Percentiles rank a stretch among this genome's conserved stretches.
These are phyloP conservation scores for Cladosporium oxysporum DNA, from an alignment of 2,329 filamentous ascomycete species.

Conservation along the genomic window DNA sequence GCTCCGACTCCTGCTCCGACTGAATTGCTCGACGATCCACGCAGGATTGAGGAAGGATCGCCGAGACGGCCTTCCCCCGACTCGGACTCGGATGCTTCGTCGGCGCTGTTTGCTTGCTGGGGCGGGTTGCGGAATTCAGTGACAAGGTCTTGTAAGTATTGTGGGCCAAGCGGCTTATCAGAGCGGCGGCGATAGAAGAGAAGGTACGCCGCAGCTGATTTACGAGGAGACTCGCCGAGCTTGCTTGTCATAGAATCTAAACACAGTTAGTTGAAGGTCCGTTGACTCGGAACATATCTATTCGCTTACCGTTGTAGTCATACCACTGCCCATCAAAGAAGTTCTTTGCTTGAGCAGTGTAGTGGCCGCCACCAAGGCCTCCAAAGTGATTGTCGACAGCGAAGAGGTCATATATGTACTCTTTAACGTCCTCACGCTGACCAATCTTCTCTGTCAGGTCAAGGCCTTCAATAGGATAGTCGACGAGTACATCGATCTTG, in stretches of 20 bases:
- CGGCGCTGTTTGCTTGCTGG: slow-evolving; percentile 44
- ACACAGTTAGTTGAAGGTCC: slow-evolving; percentile 44
- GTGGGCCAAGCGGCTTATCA: slow-evolving; percentile 73
- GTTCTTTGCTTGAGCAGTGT: slow-evolving; percentile 92
- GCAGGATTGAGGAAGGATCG: slow-evolving; percentile 73
- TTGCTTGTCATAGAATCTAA: slow-evolving; percentile 61
- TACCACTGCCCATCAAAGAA: slow-evolving; percentile 91
- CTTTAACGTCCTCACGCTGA: slow-evolving; percentile 76
- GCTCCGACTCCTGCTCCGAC: slow-evolving; percentile 63
- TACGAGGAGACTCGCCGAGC: slow-evolving; percentile 25
- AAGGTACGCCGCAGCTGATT: slow-evolving; percentile 77
- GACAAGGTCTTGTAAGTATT: slow-evolving; percentile 70
- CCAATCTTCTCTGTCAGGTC: slow-evolving; percentile 80
- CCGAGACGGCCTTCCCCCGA: slow-evolving; percentile 85
- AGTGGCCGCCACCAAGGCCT: slow-evolving; percentile 90
- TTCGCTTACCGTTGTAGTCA: slow-evolving; percentile 74
- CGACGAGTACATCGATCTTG: slow-evolving; percentile 87
- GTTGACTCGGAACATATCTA: neutral
- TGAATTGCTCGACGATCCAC: slow-evolving; percentile 91
- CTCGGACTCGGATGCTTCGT: slow-evolving; percentile 46
- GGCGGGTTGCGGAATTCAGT: slow-evolving; percentile 60
- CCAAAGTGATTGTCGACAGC: slow-evolving; percentile 96
- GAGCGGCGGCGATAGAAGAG: slow-evolving; percentile 93
- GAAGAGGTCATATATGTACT: slow-evolving; percentile 87
- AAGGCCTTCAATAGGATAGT: slow-evolving; percentile 86